Evolutionary conservation across 1,284 basidiomycete species (phyloP).

Genomic region (Puccinia triticina): DNA sequence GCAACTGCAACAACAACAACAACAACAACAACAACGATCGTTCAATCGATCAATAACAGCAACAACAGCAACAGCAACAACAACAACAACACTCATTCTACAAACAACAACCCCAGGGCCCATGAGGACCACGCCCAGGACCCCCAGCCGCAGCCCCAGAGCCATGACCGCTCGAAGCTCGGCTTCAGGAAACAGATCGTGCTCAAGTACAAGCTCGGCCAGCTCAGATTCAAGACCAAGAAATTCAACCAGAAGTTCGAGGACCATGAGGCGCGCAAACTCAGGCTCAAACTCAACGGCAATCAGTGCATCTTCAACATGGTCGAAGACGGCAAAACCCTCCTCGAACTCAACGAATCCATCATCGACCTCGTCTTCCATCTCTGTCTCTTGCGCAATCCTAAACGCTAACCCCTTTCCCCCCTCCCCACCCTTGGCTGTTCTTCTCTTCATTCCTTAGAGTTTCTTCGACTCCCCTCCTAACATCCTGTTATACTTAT

Average conservation of each 20-base stretch:
- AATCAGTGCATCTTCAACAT: conserved; percentile 39
- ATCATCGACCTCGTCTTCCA: conserved; percentile 26
- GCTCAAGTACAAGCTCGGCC: background rate
- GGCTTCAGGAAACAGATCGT: conserved; percentile 11
- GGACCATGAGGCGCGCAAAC: conserved; percentile 3
- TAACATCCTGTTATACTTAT: too few species aligned
- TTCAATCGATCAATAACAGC: background rate
- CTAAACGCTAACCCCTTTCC: background rate
- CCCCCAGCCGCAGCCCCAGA: background rate
- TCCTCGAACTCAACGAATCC: conserved; percentile 19
- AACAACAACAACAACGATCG: background rate
- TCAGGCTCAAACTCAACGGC: conserved; percentile 16
- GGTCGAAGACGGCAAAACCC: conserved; percentile 31
- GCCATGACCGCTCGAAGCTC: background rate
- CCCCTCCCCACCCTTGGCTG: background rate
- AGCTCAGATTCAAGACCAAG: background rate
- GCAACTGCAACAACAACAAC: background rate
- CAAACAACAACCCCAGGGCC: background rate
- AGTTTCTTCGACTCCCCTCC: background rate
- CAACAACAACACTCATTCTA: background rate
- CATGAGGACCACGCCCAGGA: background rate
- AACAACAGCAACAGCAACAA: background rate
- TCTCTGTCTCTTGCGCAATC: conserved; percentile 13
- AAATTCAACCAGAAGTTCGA: conserved; percentile 27
- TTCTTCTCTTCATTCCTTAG: background rate